Evolutionary conservation across 192 early-diverging fungal genomes (phyloP), one percentile per base, ranked within the genome.

Genomic region (Helicostylum pulchrum): DNA sequence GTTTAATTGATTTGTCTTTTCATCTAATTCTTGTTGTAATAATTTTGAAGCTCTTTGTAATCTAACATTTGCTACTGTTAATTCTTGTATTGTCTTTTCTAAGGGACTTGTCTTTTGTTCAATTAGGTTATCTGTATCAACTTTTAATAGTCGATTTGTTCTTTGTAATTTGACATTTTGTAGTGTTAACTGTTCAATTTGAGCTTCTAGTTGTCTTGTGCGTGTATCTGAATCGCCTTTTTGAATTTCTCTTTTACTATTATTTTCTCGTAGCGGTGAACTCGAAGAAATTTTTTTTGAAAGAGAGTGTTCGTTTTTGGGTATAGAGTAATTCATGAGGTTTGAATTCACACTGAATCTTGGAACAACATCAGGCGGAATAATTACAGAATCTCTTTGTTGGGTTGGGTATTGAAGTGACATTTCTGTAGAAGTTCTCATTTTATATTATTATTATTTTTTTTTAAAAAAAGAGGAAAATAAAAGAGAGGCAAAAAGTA

Each of bases 311-410:
- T 68, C 50, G 46, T 70, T 62, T 45, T 76, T 66, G 12, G 74
- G 74, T 61, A 76, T 76, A 42, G 74, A 76, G 47, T 76, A 76
- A 47, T 76, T 76, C 74, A 76, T 76, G 7, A 76, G 52, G 61
- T 76, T 72, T 11, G 68, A 71, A 53, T 76, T 76, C 32, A 76
- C 62, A 57, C 69, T 71, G 55, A 76, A 76, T 52, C 74, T 39
- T 10, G 68, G 44, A 14, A 46, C 26, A 19, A 21, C 31, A 36
- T 62, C 48, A 15, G 42, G 17, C 20, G 31, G 31, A 34, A 56
- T 32, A 30, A n/a, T 17, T 30, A 56, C n/a, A 36, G 17, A 56
- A 56, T 17, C 31, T 36, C 54, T 56, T 56, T 56, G 31, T 34
- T 34, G 54, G 30, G 54, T 56, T 39, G 36, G 36, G 36, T 39